These are phyloP conservation scores for Emergomyces pasteurianus DNA, from an alignment of 2,329 filamentous ascomycete species.

Conservation along the genomic window DNA sequence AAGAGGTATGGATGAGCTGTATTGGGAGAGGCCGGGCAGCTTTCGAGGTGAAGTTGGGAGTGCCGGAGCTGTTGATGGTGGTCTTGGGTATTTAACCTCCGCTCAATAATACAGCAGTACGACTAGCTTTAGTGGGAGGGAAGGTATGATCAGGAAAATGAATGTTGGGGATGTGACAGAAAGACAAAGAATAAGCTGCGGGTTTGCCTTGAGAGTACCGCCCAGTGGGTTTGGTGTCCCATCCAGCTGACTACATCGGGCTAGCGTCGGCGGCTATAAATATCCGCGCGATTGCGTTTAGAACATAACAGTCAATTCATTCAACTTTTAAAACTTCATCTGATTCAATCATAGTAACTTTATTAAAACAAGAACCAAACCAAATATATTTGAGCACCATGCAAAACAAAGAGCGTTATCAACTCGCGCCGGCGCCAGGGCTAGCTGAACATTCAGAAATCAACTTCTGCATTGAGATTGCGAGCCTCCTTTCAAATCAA, in stretches of 20 bases:
- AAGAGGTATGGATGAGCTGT: constrained; percentile 5
- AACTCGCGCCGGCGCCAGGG: background rate
- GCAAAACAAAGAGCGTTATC: background rate
- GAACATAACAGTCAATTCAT: background rate
- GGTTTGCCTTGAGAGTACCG: background rate
- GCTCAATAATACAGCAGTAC: background rate
- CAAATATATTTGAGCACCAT: background rate
- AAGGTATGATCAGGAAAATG: background rate
- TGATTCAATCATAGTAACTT: too few relatives aligned
- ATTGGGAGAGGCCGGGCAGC: background rate
- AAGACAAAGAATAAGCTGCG: background rate
- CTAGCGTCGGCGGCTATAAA: background rate
- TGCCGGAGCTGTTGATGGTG: background rate
- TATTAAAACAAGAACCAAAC: background rate
- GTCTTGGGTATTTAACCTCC: background rate
- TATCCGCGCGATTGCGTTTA: background rate
- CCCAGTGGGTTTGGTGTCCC: background rate
- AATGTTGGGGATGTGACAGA: background rate
- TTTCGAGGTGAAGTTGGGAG: background rate
- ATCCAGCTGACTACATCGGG: background rate
- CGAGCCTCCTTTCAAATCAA: background rate
- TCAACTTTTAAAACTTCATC: background rate
- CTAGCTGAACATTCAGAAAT: background rate
- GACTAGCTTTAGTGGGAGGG: background rate
- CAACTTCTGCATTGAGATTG: background rate